Percentiles rank a stretch among this genome's conserved stretches.
These are phyloP conservation scores for Aquilaria malaccensis DNA, from an alignment of 345 rosid species.

Conservation along the genomic window DNA sequence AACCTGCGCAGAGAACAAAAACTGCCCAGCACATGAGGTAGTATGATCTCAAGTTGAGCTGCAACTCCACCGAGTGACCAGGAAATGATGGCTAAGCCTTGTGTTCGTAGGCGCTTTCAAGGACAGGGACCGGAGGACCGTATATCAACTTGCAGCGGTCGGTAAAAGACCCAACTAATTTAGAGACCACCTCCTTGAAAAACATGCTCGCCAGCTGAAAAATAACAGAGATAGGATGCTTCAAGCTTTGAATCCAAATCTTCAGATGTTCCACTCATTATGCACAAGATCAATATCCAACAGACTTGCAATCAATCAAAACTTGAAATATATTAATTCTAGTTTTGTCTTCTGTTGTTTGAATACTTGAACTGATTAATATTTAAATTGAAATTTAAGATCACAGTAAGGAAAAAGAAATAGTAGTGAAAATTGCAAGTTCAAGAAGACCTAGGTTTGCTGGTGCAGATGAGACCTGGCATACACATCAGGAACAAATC, in stretches of 20 bases:
- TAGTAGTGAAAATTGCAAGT: too few relatives aligned
- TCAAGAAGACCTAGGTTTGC: too few relatives aligned
- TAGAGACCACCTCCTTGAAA: conserved; percentile 77
- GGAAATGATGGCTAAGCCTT: conserved; percentile 24
- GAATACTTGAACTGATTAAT: too few relatives aligned
- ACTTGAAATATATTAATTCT: neutral
- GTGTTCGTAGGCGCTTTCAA: conserved; percentile 49
- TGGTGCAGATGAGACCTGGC: too few relatives aligned
- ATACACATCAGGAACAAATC: too few relatives aligned
- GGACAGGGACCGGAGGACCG: conserved; percentile 63
- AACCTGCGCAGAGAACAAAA: too few relatives aligned
- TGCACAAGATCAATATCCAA: neutral
- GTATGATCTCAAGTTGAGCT: too few relatives aligned
- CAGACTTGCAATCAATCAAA: neutral
- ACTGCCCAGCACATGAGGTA: too few relatives aligned
- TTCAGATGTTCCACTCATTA: too few relatives aligned
- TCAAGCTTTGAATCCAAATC: neutral
- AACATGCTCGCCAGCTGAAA: conserved; percentile 77
- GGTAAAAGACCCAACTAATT: conserved; percentile 63
- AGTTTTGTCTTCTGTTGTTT: neutral
- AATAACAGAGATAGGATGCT: neutral
- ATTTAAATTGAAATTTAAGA: too few relatives aligned
- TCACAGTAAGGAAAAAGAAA: too few relatives aligned
- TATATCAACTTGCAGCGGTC: conserved; percentile 71
- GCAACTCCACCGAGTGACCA: too few relatives aligned